Percentiles rank a stretch among this genome's conserved stretches.
phyloP scores from a whole-genome alignment of 1,284 basidiomycete genomes.

The Amylostereum areolatum region DNA sequence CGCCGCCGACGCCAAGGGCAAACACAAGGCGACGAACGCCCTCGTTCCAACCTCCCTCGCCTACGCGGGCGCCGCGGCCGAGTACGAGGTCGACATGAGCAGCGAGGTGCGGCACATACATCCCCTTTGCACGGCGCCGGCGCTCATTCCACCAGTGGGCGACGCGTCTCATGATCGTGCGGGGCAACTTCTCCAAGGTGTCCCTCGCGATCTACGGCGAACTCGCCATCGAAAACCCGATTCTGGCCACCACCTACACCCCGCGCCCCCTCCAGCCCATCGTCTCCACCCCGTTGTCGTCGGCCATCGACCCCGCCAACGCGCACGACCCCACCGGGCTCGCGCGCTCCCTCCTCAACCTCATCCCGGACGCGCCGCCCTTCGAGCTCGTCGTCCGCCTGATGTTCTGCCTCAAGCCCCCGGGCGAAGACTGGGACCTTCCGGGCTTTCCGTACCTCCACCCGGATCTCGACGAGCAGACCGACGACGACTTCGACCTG shows the following conservation, averaged over 20 bases:
- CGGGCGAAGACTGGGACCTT: constrained; percentile 69
- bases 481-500: constrained; percentile 42
- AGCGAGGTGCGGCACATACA: constrained; percentile 39
- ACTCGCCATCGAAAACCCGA: constrained; percentile 30
- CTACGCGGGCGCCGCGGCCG: constrained; percentile 61
- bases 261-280: constrained; percentile 31
- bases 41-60: constrained; percentile 67
- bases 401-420: constrained; percentile 71
- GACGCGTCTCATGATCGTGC: constrained; percentile 74
- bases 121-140: background rate
- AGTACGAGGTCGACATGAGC: constrained; percentile 68
- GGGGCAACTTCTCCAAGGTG: constrained; percentile 58
- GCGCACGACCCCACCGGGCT: constrained; percentile 52
- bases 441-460: constrained; percentile 66
- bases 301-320: constrained; percentile 54
- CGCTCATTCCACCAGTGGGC: constrained; percentile 60
- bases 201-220: constrained; percentile 70
- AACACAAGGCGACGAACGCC: constrained; percentile 55
- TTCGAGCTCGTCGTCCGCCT: constrained; percentile 58
- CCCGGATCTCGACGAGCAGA: constrained; percentile 43
- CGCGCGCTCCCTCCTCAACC: constrained; percentile 50
- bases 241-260: constrained; percentile 22
- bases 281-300: constrained; percentile 36
- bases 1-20: constrained; percentile 46
- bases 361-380: constrained; percentile 56